phyloP scores from a whole-genome alignment of 108 stramenopile genomes.

The Cyclotella cryptica region DNA sequence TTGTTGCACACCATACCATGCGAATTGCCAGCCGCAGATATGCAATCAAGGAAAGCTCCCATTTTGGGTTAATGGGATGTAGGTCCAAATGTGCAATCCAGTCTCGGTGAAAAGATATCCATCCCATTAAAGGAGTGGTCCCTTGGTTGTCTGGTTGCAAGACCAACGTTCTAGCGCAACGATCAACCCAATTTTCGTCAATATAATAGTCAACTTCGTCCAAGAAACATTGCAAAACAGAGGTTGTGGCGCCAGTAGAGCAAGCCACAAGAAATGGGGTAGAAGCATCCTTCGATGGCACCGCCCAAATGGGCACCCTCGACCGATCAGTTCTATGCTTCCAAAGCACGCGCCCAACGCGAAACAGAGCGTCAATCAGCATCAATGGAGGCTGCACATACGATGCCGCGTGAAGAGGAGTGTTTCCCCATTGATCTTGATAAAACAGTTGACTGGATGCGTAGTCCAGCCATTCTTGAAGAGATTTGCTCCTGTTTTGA shows the following conservation, averaged over 20 bases:
- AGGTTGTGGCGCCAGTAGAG: slow-evolving; percentile 34
- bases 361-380: slow-evolving; percentile 31
- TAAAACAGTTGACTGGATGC: slow-evolving; percentile 22
- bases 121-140: slow-evolving; percentile 30
- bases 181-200: slow-evolving; percentile 15
- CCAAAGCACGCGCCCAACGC: slow-evolving; percentile 18
- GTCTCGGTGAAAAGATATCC: slow-evolving; percentile 25
- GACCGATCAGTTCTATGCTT: not conserved
- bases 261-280: slow-evolving; percentile 47
- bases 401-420: slow-evolving; percentile 41
- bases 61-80: not conserved
- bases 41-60: not conserved
- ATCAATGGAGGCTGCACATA: slow-evolving; percentile 34
- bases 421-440: slow-evolving; percentile 49
- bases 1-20: slow-evolving; percentile 28
- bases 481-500: not conserved
- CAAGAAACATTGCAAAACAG: slow-evolving; percentile 27
- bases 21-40: slow-evolving; percentile 27
- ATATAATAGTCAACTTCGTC: slow-evolving; percentile 50
- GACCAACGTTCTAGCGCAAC: slow-evolving; percentile 21
- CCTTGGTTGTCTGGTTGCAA: slow-evolving; percentile 27
- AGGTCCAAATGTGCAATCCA: slow-evolving; percentile 8
- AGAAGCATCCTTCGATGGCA: slow-evolving; percentile 30
- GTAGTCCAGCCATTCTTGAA: slow-evolving; percentile 5
- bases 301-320: slow-evolving; percentile 30